These are phyloP conservation scores for Corymbia maculata DNA, from an alignment of 345 rosid species.

Conservation along the genomic window DNA sequence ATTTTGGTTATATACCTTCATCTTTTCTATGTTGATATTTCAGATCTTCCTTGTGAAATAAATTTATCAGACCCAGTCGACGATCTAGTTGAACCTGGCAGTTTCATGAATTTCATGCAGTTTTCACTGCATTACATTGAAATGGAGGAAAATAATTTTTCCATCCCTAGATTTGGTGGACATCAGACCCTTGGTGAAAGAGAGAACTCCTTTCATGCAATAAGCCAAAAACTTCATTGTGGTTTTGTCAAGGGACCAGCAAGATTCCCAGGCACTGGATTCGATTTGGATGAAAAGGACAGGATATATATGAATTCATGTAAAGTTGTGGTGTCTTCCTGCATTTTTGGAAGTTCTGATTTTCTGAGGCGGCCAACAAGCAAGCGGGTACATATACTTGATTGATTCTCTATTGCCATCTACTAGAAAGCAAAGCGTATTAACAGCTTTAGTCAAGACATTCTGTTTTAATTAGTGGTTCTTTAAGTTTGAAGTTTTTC, in stretches of 20 bases:
- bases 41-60: conserved; percentile 74
- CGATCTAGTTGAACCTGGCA: conserved; percentile 38
- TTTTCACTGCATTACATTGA: conserved; percentile 54
- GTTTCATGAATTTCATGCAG: conserved; percentile 31
- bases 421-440: neutral
- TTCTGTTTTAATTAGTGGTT: neutral
- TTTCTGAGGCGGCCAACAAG: conserved; percentile 81
- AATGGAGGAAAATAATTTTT: conserved; percentile 18
- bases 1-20: neutral
- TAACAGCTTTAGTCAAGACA: neutral
- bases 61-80: conserved; percentile 39
- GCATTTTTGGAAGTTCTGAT: conserved; percentile 94
- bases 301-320: conserved; percentile 67
- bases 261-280: conserved; percentile 39
- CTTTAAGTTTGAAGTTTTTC: neutral
- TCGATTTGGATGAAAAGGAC: conserved; percentile 59
- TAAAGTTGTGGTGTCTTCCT: conserved; percentile 71
- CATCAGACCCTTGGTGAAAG: conserved; percentile 71
- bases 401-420: neutral
- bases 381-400: conserved; percentile 31
- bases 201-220: conserved; percentile 56
- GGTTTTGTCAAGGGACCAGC: conserved; percentile 68
- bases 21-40: neutral
- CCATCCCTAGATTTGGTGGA: conserved; percentile 70
- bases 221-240: conserved; percentile 66